Conservation (phyloP, 305 asterid genomes). For the Plantago rigida region DNA sequence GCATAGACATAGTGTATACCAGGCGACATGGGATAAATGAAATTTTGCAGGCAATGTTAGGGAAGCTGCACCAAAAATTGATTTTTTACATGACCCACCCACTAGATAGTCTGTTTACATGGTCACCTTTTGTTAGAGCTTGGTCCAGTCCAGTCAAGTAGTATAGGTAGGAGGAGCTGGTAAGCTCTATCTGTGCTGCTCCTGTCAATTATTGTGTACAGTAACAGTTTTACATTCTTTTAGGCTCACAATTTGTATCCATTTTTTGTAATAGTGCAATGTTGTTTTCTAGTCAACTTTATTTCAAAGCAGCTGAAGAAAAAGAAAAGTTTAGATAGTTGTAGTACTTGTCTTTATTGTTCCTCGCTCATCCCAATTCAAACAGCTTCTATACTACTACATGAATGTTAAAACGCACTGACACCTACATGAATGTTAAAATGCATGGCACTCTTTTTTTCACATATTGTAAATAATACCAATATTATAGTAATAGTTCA, state of each 20-base stretch:
- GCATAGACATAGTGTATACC: constrained; percentile 67
- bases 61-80: constrained; percentile 25
- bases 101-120: constrained; percentile 18
- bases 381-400: background rate
- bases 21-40: constrained; percentile 86
- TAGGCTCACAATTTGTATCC: constrained; percentile 33
- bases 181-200: constrained; percentile 23
- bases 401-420: too few species aligned
- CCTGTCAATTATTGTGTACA: constrained; percentile 46
- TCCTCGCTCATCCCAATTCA: background rate
- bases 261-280: constrained; percentile 22
- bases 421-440: too few species aligned
- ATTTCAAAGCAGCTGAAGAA: constrained; percentile 26
- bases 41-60: constrained; percentile 40
- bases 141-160: constrained; percentile 13
- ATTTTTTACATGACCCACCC: constrained; percentile 16
- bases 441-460: too few species aligned
- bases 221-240: constrained; percentile 29
- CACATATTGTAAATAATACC: too few species aligned
- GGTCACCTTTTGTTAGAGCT: constrained; percentile 15
- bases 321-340: constrained; percentile 15
- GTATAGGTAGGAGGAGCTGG: background rate
- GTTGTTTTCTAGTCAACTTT: constrained; percentile 2
- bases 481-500: too few species aligned
- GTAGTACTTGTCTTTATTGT: too few species aligned